phyloP scores from a whole-genome alignment of 495 filamentous ascomycete genomes.

The Neurospora sublineolata region DNA sequence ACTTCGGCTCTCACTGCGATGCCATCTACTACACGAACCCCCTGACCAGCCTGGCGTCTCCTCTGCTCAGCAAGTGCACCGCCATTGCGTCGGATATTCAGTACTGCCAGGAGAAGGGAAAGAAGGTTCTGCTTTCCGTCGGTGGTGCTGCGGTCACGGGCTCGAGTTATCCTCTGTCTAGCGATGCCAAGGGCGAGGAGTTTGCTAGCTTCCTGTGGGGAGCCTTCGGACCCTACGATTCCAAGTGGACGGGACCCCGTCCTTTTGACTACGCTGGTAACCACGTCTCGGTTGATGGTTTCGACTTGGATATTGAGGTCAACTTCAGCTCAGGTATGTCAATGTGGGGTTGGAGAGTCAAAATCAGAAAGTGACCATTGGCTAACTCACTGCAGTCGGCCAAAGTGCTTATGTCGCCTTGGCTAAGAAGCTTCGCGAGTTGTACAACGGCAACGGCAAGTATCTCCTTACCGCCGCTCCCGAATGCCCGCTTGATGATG shows the following conservation, averaged over 20 bases:
- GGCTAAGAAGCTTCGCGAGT: constrained; percentile 41
- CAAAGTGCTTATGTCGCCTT: constrained; percentile 27
- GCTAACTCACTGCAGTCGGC: constrained; percentile 7
- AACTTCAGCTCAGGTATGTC: constrained; percentile 15
- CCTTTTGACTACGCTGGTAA: constrained; percentile 43
- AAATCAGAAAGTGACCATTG: not conserved
- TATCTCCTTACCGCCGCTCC: constrained; percentile 54
- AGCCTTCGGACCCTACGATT: constrained; percentile 48
- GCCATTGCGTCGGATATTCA: constrained; percentile 41
- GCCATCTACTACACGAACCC: constrained; percentile 18
- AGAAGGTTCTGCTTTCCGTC: constrained; percentile 55
- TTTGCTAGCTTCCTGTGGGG: constrained; percentile 55
- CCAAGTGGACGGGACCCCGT: constrained; percentile 30
- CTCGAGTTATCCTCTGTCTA: constrained; percentile 36
- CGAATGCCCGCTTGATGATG: constrained; percentile 46
- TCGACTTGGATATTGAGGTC: constrained; percentile 55
- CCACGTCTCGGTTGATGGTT: constrained; percentile 47
- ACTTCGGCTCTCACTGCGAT: constrained; percentile 31
- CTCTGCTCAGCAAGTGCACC: constrained; percentile 31
- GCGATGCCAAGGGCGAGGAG: constrained; percentile 34
- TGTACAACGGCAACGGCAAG: constrained; percentile 24
- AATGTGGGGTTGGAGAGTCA: not conserved
- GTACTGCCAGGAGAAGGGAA: constrained; percentile 49
- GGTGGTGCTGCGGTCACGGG: constrained; percentile 32
- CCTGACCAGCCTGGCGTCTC: constrained; percentile 18